A percentile compares a stretch with the other conserved stretches of the same genome.
These are phyloP conservation scores for Prunus kanzakura DNA, from an alignment of 306 rosid genomes.

Conservation along the genomic window DNA sequence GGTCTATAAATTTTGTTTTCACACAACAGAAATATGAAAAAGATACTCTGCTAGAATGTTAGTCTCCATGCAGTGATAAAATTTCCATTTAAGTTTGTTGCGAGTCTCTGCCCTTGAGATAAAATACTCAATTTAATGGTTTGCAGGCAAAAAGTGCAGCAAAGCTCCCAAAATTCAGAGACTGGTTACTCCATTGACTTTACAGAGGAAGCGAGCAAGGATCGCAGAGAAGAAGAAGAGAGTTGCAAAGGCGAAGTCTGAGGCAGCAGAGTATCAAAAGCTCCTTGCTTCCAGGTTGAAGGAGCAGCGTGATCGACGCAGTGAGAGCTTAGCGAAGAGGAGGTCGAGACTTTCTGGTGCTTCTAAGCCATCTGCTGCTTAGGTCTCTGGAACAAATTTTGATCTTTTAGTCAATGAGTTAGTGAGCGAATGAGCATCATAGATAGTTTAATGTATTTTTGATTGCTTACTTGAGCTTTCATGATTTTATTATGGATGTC, in stretches of 20 bases:
- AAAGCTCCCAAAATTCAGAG: constrained; percentile 56
- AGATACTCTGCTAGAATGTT: not conserved
- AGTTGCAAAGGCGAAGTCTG: constrained; percentile 41
- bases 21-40: not conserved
- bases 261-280: constrained; percentile 46
- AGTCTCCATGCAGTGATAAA: too few species aligned
- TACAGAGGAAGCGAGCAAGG: constrained; percentile 48
- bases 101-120: not conserved
- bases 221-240: constrained; percentile 52
- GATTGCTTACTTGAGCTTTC: not conserved
- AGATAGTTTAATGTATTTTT: constrained; percentile 12
- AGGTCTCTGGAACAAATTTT: not conserved
- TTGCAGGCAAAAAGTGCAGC: constrained; percentile 40
- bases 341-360: constrained; percentile 44
- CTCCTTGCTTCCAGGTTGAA: constrained; percentile 41
- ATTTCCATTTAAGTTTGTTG: not conserved
- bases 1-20: not conserved
- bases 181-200: constrained; percentile 45
- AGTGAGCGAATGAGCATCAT: constrained; percentile 1
- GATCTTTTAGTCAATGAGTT: not conserved
- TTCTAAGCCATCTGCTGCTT: constrained; percentile 28
- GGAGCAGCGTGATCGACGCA: constrained; percentile 50
- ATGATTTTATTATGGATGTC: not conserved
- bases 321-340: constrained; percentile 52
- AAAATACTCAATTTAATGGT: not conserved